phyloP scores from a whole-genome alignment of 306 rosid species.

The Phaseolus lunatus region DNA sequence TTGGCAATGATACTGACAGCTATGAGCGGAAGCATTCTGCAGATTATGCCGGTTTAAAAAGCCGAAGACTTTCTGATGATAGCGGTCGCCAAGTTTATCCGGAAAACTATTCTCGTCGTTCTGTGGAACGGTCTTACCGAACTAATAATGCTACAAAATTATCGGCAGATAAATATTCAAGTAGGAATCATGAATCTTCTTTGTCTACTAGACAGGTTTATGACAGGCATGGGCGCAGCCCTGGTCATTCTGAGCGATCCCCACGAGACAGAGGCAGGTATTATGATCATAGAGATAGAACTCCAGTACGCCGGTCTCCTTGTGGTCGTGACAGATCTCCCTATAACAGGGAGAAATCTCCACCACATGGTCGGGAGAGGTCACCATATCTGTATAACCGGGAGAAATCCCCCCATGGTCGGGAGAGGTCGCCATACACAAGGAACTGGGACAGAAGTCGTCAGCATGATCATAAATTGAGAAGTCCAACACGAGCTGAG shows the following conservation, averaged over 20 bases:
- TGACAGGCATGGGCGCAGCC: constrained; percentile 88
- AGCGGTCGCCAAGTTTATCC: constrained; percentile 58
- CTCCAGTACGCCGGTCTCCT: constrained; percentile 67
- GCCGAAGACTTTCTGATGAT: constrained; percentile 82
- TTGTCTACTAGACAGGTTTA: constrained; percentile 64
- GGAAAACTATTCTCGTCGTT: constrained; percentile 69
- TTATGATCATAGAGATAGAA: constrained; percentile 76
- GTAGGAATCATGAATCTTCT: constrained; percentile 77
- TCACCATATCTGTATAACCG: constrained; percentile 44
- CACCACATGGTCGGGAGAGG: background rate
- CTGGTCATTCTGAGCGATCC: constrained; percentile 86
- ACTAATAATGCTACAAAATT: constrained; percentile 63
- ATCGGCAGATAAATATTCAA: constrained; percentile 70
- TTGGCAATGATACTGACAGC: constrained; percentile 67
- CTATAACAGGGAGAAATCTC: background rate
- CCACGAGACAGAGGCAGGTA: constrained; percentile 76
- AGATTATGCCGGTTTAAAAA: constrained; percentile 67
- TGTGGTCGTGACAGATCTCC: constrained; percentile 56
- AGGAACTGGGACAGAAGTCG: constrained; percentile 77
- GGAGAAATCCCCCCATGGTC: constrained; percentile 71
- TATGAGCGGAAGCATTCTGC: constrained; percentile 75
- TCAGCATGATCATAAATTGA: constrained; percentile 70
- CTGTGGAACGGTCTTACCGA: constrained; percentile 73
- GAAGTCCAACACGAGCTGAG: constrained; percentile 62
- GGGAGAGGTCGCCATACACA: constrained; percentile 69